A percentile compares a stretch with the other conserved stretches of the same genome.
Evolutionary conservation across 257 asterid species (phyloP).

Genomic region (Agastache rugosa): DNA sequence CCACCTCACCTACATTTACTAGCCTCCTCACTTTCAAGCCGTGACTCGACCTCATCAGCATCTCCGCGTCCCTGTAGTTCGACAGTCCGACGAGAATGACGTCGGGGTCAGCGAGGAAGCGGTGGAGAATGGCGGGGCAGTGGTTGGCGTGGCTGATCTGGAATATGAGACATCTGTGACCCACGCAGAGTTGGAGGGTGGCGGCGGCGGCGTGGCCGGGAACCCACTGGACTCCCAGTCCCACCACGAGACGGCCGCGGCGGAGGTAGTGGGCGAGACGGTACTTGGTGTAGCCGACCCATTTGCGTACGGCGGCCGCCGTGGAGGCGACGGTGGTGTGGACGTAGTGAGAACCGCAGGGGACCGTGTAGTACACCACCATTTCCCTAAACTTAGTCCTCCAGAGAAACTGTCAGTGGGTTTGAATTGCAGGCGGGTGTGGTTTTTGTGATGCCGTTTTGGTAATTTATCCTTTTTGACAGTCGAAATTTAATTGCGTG

Average conservation of each 20-base stretch:
- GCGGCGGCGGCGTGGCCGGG: background rate
- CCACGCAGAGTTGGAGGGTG: conserved; percentile 41
- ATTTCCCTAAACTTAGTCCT: background rate
- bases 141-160: conserved; percentile 13
- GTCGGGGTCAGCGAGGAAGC: conserved; percentile 19
- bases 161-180: conserved; percentile 29
- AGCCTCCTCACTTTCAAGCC: conserved; percentile 2
- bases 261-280: background rate
- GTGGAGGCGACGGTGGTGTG: conserved; percentile 32
- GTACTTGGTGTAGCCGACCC: conserved; percentile 3
- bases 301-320: conserved; percentile 22
- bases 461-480: conserved; percentile 1
- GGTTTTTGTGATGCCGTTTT: background rate
- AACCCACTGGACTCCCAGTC: conserved; percentile 31
- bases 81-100: conserved; percentile 27
- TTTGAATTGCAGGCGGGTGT: background rate
- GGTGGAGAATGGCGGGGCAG: conserved; percentile 30
- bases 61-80: conserved; percentile 26
- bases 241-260: conserved; percentile 26
- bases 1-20: conserved; percentile 21
- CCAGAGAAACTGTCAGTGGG: background rate
- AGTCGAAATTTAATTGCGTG: conserved; percentile 1
- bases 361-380: conserved; percentile 1
- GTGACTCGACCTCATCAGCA: conserved; percentile 18
- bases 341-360: conserved; percentile 17